Evolutionary conservation across 805 yeast species (phyloP).

Genomic region (Metschnikowia drakensbergensis): DNA sequence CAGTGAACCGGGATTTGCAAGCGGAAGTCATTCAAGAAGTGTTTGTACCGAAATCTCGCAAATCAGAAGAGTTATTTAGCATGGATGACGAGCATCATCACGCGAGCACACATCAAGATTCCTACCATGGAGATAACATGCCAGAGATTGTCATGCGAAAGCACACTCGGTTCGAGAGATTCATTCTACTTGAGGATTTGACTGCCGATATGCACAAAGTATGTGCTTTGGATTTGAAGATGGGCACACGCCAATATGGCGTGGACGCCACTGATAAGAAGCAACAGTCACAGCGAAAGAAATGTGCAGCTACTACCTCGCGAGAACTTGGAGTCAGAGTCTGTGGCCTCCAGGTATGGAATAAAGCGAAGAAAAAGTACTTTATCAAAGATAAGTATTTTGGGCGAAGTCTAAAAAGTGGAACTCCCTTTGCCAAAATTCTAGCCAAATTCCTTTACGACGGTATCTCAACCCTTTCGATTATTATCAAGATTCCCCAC

Average conservation of each 20-base stretch:
- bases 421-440: constrained; percentile 72
- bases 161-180: constrained; percentile 66
- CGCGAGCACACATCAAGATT: constrained; percentile 5
- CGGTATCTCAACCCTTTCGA: constrained; percentile 56
- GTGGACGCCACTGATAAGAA: constrained; percentile 78
- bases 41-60: constrained; percentile 36
- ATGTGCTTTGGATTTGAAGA: constrained; percentile 89
- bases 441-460: constrained; percentile 76
- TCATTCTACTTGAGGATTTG: constrained; percentile 83
- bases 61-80: constrained; percentile 37
- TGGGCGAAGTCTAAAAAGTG: constrained; percentile 73
- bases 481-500: constrained; percentile 62
- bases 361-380: constrained; percentile 29
- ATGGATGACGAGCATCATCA: constrained; percentile 42
- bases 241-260: constrained; percentile 99
- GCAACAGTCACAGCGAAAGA: constrained; percentile 71
- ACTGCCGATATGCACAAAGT: constrained; percentile 81
- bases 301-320: constrained; percentile 81
- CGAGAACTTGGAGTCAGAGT: constrained; percentile 81
- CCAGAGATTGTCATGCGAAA: constrained; percentile 27
- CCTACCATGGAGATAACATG: constrained; percentile 10
- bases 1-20: constrained; percentile 37
- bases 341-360: constrained; percentile 77
- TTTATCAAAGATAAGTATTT: constrained; percentile 85
- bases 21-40: constrained; percentile 38